Base-by-base conservation (phyloP, 228 moss, liverwort and hornwort species). In the Sphagnum fallax region DNA sequence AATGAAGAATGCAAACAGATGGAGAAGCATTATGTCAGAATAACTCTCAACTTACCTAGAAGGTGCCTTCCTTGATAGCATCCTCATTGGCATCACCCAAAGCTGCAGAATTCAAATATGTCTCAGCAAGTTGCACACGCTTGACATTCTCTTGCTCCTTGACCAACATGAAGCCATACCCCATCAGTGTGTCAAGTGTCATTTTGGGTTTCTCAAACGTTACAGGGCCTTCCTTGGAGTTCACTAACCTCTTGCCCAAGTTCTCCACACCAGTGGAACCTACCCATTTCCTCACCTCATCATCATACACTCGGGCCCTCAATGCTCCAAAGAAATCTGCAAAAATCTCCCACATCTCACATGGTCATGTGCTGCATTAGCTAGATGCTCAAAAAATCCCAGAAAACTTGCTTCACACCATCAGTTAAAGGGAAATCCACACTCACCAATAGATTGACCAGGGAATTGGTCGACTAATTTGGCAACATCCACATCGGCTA, bases 291-390 rank as follows among this genome's bases (percentile, higher is more conserved):
- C 97, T 79, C 32, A 97, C 97, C 66, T 88, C 93, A 72, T 97
- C 91, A 53, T 97, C 97, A 58, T 97, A 97, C 57, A 97, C 97
- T 8, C 97, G 93, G 2, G 97, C 91, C 87, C 97, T 91, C 66
- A 97, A 67, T 4, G 97, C 97, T 15, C 97, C 91, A 62, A 97
- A 97, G 85, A 97, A 97, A 83, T 97, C 95, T 96, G 85, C 70
- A 70, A 16, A 18, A 32, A 32, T 32, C 32, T 32, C 32, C 32
- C 32, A 32, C 32, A 32, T 32, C 32, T 32, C 32, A 32, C 32
- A 32, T 32, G 32, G 32, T 32, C 32, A 32, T 32, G 32, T 32
- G 32, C 32, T 32, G 32, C 32, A 32, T 32, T 32, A 32, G 32
- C 32, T 32, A 32, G 32, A 32, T 32, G 32, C 32, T 32, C 32